Evolutionary conservation across 768 basidiomycete species (phyloP).

Genomic region (Erythrobasidium yunnanense): DNA sequence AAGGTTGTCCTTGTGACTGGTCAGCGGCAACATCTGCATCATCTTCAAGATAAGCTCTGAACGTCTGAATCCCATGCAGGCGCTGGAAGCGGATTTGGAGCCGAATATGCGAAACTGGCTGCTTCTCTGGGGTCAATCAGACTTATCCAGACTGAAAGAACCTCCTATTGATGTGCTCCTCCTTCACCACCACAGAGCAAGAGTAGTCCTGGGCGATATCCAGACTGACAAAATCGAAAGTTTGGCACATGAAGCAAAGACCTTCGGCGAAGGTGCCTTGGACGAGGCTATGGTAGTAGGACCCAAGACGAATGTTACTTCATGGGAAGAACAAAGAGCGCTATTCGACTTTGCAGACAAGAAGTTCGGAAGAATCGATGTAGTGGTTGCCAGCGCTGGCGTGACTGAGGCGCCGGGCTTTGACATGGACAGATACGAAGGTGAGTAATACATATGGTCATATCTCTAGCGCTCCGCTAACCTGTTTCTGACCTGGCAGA

Average conservation of each 20-base stretch:
- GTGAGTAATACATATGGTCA: background rate
- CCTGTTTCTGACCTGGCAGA: background rate
- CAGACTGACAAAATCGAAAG: background rate
- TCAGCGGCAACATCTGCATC: background rate
- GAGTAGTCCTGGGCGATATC: conserved; percentile 1
- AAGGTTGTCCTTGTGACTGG: conserved; percentile 21
- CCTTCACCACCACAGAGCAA: background rate
- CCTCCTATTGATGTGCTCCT: background rate
- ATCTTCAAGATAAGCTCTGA: background rate
- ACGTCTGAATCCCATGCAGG: background rate
- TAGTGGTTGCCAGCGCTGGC: background rate
- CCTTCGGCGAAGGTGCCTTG: background rate
- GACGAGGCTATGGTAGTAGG: background rate
- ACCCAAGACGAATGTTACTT: background rate
- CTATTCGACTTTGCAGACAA: conserved; percentile 8
- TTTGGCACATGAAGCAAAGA: background rate
- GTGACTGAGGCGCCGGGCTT: conserved; percentile 17
- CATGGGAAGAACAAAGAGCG: background rate
- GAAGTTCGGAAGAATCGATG: conserved; percentile 16
- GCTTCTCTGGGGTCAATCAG: conserved; percentile 4
- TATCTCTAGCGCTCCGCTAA: background rate
- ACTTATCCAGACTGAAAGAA: background rate
- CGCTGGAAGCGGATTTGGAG: conserved; percentile 18
- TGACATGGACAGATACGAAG: conserved; percentile 5
- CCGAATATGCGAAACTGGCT: background rate